These are phyloP conservation scores for Hymenotorrendiella dingleyae DNA, from an alignment of 2,329 filamentous ascomycete species.

Conservation along the genomic window DNA sequence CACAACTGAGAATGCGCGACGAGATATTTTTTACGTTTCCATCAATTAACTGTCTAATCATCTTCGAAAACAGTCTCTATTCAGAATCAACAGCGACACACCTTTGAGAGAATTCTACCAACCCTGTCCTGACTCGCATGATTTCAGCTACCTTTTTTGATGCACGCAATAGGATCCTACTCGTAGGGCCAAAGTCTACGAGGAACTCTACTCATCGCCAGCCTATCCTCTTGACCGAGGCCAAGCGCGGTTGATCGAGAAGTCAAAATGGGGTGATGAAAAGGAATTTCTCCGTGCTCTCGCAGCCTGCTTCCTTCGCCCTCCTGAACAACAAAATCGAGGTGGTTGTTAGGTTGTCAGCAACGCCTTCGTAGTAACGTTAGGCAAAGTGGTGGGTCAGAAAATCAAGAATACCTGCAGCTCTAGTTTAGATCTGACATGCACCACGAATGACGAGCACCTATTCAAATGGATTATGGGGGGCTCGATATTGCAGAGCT, in stretches of 20 bases:
- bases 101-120: background rate
- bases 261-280: too few relatives aligned
- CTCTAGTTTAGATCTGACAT: background rate
- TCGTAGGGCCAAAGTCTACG: background rate
- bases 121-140: background rate
- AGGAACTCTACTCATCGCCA: background rate
- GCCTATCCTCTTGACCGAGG: background rate
- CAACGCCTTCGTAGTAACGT: too few relatives aligned
- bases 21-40: too few relatives aligned
- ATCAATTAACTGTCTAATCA: too few relatives aligned
- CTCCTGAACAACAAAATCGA: constrained; percentile 1
- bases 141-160: background rate
- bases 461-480: background rate
- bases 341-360: constrained; percentile 1
- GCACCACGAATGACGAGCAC: background rate
- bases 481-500: background rate
- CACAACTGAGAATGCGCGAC: too few relatives aligned
- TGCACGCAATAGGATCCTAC: background rate
- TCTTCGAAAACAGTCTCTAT: too few relatives aligned
- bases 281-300: background rate
- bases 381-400: too few relatives aligned
- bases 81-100: too few relatives aligned
- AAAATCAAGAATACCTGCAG: too few relatives aligned
- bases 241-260: background rate
- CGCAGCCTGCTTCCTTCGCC: background rate